Evolutionary conservation across 768 basidiomycete genomes (phyloP), one percentile per base, ranked within the genome.

Genomic region (Mrakia blollopis): DNA sequence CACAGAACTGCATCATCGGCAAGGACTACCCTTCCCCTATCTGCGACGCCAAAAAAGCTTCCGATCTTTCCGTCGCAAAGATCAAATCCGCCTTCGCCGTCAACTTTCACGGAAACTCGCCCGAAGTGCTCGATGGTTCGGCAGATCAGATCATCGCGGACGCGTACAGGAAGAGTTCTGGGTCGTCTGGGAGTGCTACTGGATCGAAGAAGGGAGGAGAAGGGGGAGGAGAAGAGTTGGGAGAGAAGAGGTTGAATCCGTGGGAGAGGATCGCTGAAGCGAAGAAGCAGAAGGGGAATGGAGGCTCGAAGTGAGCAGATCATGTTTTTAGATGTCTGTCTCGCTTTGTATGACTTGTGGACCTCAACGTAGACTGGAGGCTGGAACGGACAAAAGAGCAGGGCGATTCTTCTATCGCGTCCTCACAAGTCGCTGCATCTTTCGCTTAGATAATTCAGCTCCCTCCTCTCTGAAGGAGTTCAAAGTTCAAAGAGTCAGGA

Each of bases 21-120:
- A 79, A 80, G 65, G 81, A 83, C 70, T 85, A 85, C 74, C 85
- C 85, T 32, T 62, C 72, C 14, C 84, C 84, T 0, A 85, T 85
- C 39, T 79, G 84, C 28, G 83, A 79, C 83, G 83, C 72, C 83
- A 83, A 70, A 75, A 76, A 1, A 80, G 47, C 82, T 54, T 83
- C 83, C 68, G 81, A 80, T 6, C 75, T 78, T 3, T 81, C 80
- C 62, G 79, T 85, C 69, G 81, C 81, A 14, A 76, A 79, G 69
- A 70, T 85, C 62, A 84, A 85, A 72, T 80, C 83, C 54, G 83
- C 85, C 1, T 85, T 78, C 75, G 73, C 76, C 2, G 79, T 82
- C n/a, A 81, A 81, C 32, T 73, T 84, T 0, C 81, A 83, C 41
- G 85, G 85, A 0, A 79, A 82, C 75, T 74, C 81, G 16, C 72